phyloP scores from a whole-genome alignment of 148 eudicot genomes.

The Vaccinium corymbosum region DNA sequence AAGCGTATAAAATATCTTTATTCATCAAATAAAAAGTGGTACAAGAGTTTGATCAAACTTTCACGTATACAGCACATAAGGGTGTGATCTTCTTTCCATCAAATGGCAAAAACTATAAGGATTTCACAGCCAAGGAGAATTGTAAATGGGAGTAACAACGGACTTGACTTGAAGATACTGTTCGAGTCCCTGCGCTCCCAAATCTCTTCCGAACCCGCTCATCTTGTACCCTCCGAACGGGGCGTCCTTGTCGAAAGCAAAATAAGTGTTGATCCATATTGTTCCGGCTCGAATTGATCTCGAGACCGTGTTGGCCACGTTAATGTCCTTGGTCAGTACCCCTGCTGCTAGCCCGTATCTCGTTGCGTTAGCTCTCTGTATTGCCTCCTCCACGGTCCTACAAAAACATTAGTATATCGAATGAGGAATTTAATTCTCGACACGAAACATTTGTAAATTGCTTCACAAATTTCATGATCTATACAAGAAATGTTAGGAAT shows the following conservation, averaged over 20 bases:
- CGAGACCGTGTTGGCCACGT: slow-evolving; percentile 73
- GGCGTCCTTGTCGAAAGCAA: slow-evolving; percentile 53
- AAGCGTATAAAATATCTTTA: background rate
- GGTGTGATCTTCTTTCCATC: background rate
- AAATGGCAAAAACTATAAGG: background rate
- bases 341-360: slow-evolving; percentile 77
- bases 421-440: too few relatives aligned
- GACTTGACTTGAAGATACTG: slow-evolving; percentile 63
- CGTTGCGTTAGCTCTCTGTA: slow-evolving; percentile 60
- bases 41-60: background rate
- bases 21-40: background rate
- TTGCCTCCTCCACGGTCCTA: slow-evolving; percentile 69
- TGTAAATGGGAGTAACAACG: slow-evolving; percentile 63
- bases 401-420: background rate
- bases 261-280: slow-evolving; percentile 78
- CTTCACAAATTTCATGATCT: background rate
- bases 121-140: slow-evolving; percentile 60
- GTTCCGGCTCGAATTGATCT: slow-evolving; percentile 66
- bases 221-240: slow-evolving; percentile 80
- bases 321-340: slow-evolving; percentile 60
- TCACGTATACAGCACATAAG: too few relatives aligned
- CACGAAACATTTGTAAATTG: too few relatives aligned
- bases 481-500: background rate
- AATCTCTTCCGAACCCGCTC: slow-evolving; percentile 79
- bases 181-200: slow-evolving; percentile 54